Percentiles rank a stretch among this genome's conserved stretches.
phyloP scores from a whole-genome alignment of 2,329 filamentous ascomycete genomes.

The Scedosporium minutisporum region DNA sequence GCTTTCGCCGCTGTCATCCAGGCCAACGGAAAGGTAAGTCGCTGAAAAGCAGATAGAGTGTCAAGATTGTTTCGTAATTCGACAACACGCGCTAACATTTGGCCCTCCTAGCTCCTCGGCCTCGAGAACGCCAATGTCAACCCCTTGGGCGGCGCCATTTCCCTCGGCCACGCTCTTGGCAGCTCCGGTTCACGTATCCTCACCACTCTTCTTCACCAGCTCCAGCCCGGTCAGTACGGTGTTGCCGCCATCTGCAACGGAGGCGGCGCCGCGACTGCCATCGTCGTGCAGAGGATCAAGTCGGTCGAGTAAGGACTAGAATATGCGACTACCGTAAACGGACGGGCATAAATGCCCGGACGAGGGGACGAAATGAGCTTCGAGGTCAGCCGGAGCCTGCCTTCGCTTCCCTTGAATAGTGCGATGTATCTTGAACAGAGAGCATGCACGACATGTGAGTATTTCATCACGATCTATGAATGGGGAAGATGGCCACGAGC shows the following conservation, averaged over 20 bases:
- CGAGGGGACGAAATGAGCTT: too few species aligned
- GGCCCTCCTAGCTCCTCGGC: constrained; percentile 55
- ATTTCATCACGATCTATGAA: too few species aligned
- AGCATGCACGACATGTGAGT: too few species aligned
- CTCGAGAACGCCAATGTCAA: constrained; percentile 75
- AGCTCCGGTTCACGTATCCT: constrained; percentile 90
- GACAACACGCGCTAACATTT: neutral
- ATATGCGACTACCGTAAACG: neutral
- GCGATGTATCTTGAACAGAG: too few species aligned
- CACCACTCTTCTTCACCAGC: constrained; percentile 80
- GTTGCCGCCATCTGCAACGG: constrained; percentile 96
- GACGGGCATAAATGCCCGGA: too few species aligned
- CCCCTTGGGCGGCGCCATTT: constrained; percentile 81
- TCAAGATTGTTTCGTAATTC: neutral
- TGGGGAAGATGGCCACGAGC: too few species aligned
- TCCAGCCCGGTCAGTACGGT: constrained; percentile 87
- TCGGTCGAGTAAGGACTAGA: constrained; percentile 28
- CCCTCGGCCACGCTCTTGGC: constrained; percentile 81
- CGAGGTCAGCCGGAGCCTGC: too few species aligned
- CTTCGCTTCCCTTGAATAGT: too few species aligned
- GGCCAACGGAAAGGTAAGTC: constrained; percentile 71
- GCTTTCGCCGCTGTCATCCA: constrained; percentile 94
- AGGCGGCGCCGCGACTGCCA: constrained; percentile 80
- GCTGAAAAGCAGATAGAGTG: neutral
- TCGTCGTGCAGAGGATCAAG: constrained; percentile 80